Evolutionary conservation across 2,329 filamentous ascomycete species (phyloP).

Genomic region (Daldinia eschscholtzii): DNA sequence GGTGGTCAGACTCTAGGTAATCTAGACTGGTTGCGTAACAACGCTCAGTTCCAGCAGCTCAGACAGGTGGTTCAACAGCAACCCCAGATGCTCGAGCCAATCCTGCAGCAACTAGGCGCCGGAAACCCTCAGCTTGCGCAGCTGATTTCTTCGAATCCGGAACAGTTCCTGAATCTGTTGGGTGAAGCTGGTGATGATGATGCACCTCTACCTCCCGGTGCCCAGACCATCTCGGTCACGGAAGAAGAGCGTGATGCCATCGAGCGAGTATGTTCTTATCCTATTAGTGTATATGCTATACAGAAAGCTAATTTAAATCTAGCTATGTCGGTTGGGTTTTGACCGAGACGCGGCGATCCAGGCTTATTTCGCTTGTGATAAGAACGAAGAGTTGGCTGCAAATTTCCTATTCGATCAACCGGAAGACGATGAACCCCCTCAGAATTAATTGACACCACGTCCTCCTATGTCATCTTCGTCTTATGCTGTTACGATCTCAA

Average conservation of each 20-base stretch:
- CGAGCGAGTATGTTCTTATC: slow-evolving; percentile 79
- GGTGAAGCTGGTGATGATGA: slow-evolving; percentile 90
- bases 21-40: slow-evolving; percentile 93
- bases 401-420: slow-evolving; percentile 99
- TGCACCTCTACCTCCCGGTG: slow-evolving; percentile 85
- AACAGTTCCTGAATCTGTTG: slow-evolving; percentile 91
- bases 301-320: slow-evolving; percentile 31
- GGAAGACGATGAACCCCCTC: slow-evolving; percentile 77
- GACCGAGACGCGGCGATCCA: slow-evolving; percentile 94
- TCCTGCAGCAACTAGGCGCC: slow-evolving; percentile 93
- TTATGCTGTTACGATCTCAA: slow-evolving; percentile 39
- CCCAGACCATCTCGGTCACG: slow-evolving; percentile 90
- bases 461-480: slow-evolving; percentile 28
- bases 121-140: slow-evolving; percentile 95
- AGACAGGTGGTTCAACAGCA: slow-evolving; percentile 97
- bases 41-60: slow-evolving; percentile 97
- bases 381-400: slow-evolving; percentile 97
- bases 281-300: slow-evolving; percentile 22
- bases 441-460: slow-evolving; percentile 54
- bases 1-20: slow-evolving; percentile 71
- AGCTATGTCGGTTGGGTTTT: slow-evolving; percentile 95
- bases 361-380: slow-evolving; percentile 99
- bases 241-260: slow-evolving; percentile 98
- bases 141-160: slow-evolving; percentile 90
- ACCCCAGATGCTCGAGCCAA: slow-evolving; percentile 98